Percentiles rank a stretch among this genome's conserved stretches.
Conservation (phyloP, 805 yeast species). For the Candida gorgasii region DNA sequence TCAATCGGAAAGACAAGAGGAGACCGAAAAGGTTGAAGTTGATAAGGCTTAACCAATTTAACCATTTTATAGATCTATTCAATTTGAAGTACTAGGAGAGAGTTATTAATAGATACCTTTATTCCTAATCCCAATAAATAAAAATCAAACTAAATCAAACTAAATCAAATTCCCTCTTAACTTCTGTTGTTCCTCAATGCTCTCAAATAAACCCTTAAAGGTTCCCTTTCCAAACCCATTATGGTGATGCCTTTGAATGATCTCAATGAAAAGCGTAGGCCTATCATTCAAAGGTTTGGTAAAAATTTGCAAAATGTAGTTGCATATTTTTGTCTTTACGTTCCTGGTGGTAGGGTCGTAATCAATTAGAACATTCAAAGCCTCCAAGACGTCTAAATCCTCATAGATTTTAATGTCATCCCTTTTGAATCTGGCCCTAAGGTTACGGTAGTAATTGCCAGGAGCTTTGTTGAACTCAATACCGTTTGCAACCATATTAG, state of each 20-base stretch:
- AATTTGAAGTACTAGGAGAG: too few relatives aligned
- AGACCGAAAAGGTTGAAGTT: too few relatives aligned
- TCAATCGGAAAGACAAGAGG: too few relatives aligned
- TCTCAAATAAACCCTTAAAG: conserved; percentile 77
- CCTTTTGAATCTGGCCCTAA: conserved; percentile 44
- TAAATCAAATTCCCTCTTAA: conserved; percentile 60
- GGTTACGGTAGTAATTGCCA: conserved; percentile 52
- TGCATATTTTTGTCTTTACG: conserved; percentile 32
- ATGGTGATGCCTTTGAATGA: conserved; percentile 77
- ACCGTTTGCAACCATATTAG: conserved; percentile 58
- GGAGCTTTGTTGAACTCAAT: conserved; percentile 68
- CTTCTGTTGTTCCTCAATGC: conserved; percentile 75
- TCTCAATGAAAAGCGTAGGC: conserved; percentile 80
- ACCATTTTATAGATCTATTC: too few relatives aligned
- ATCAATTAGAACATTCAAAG: conserved; percentile 67
- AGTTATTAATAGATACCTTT: too few relatives aligned
- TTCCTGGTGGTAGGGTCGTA: conserved; percentile 56
- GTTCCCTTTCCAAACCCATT: conserved; percentile 91
- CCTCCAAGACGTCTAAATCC: conserved; percentile 47
- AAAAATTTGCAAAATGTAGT: conserved; percentile 79
- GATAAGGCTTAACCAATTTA: too few relatives aligned
- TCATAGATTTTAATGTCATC: conserved; percentile 53
- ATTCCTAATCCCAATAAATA: conserved; percentile 5
- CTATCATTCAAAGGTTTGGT: conserved; percentile 75
- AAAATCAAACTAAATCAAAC: background rate